phyloP scores from a whole-genome alignment of 306 rosid genomes.

The Parietaria judaica region DNA sequence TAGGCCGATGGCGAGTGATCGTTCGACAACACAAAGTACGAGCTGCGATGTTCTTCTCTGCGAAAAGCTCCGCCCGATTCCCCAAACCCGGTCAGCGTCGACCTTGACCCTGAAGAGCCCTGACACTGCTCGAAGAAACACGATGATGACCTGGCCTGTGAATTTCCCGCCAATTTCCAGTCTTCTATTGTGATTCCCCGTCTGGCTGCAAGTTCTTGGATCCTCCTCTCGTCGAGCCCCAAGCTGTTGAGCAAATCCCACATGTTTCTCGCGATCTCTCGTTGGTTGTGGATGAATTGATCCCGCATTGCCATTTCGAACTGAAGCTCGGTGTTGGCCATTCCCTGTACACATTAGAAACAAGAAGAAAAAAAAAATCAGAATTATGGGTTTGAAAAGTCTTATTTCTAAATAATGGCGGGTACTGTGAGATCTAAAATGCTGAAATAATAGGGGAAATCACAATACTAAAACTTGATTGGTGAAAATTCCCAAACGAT shows the following conservation, averaged over 20 bases:
- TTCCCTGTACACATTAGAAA: conserved; percentile 30
- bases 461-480: too few relatives aligned
- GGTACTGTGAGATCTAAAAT: neutral
- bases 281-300: conserved; percentile 51
- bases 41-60: conserved; percentile 38
- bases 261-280: conserved; percentile 38
- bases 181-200: conserved; percentile 52
- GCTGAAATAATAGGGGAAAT: too few relatives aligned
- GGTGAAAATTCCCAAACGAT: too few relatives aligned
- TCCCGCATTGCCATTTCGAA: conserved; percentile 65
- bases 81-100: conserved; percentile 16
- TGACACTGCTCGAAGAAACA: conserved; percentile 26
- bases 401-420: neutral
- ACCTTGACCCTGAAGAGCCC: conserved; percentile 12
- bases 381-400: neutral
- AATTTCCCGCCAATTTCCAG: conserved; percentile 28
- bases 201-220: conserved; percentile 40
- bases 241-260: conserved; percentile 54
- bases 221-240: conserved; percentile 45
- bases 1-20: conserved; percentile 32
- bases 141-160: conserved; percentile 22
- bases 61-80: conserved; percentile 22
- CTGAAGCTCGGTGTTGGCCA: conserved; percentile 56
- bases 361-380: conserved; percentile 1
- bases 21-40: conserved; percentile 26